Base-by-base conservation (phyloP, 2,329 filamentous ascomycete genomes). In the Seiridium unicorne region DNA sequence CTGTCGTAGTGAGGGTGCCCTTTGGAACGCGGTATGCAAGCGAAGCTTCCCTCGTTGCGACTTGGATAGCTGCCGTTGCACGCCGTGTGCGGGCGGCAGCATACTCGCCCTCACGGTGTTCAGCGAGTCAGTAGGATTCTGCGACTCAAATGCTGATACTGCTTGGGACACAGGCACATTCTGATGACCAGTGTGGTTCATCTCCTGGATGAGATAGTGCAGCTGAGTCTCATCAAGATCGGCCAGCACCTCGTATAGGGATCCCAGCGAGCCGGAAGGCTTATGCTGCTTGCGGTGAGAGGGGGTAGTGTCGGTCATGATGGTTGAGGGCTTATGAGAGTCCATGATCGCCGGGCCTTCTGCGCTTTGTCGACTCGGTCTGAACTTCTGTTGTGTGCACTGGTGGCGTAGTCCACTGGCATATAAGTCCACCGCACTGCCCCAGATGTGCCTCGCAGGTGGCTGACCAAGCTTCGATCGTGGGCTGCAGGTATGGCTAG, bases 171-270 rank as follows among this genome's bases (percentile, higher is more conserved):
- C 59, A 13, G 55, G 44, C 11, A 60, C 47, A 31, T 60, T 51
- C 31, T 58, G 55, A 32, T 57, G 54, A 31, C 54, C 59, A 32
- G 59, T 60, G 46, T 60, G 59, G 47, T 54, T 60, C 44, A 60
- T 58, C 55, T 60, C 59, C 40, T 58, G 59, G 38, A 60, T 49
- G 13, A 60, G 59, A 40, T 60, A 60, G n/a, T 60, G 44, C 36
- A 60, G 55, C 38, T 60, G 59, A 4, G 36, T 58, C 26, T 60
- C 59, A 32, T 60, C 59, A 5, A 60, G 54, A 38, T 60, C 59
- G 13, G 59, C 59, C 47, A 60, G 40, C 13, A 54, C 55, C 26
- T 60, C 59, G 55, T 60, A 60, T 5, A 60, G 36, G 5, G 59
- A 60, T 34, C 54, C 55, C n/a, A 60, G 35, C 26, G 59, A 60